These are phyloP conservation scores for Boletus rubescentipes DNA, from an alignment of 768 basidiomycete genomes.

Conservation along the genomic window DNA sequence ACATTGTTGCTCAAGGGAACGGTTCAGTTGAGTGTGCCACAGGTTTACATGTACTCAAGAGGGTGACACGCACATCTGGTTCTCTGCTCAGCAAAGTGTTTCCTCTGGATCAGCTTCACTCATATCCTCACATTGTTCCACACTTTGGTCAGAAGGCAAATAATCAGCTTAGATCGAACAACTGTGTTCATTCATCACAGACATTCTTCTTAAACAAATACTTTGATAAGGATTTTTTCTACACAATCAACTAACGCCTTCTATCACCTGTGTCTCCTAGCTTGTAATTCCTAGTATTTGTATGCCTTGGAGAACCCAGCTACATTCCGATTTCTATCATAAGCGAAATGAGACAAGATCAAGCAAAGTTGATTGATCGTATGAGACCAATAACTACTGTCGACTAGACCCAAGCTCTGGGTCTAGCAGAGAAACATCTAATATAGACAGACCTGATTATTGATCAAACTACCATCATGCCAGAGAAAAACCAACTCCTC, in stretches of 20 bases:
- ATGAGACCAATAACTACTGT: no score
- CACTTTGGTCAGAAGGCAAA: conserved; percentile 7
- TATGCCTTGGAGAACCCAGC: no score
- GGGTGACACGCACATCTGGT: neutral
- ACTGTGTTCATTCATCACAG: conserved; percentile 4
- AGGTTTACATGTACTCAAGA: conserved; percentile 6
- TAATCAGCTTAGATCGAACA: neutral
- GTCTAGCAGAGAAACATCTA: no score
- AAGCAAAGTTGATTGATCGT: no score
- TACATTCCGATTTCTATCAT: no score
- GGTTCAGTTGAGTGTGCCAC: neutral
- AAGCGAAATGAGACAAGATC: no score
- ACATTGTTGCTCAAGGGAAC: neutral
- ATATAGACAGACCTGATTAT: no score
- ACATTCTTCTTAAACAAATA: conserved; percentile 1
- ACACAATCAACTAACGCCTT: neutral
- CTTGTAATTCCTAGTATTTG: no score
- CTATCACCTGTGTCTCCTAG: no score
- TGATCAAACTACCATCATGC: no score
- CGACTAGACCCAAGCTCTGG: no score
- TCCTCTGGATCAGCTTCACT: conserved; percentile 7
- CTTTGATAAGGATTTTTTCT: neutral
- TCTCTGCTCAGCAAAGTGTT: conserved; percentile 1
- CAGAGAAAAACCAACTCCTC: no score
- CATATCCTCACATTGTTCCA: conserved; percentile 8